Evolutionary conservation across 176 grass and related monocot species (phyloP), one percentile per base, ranked within the genome.

Genomic region (Eremochloa ophiuroides): DNA sequence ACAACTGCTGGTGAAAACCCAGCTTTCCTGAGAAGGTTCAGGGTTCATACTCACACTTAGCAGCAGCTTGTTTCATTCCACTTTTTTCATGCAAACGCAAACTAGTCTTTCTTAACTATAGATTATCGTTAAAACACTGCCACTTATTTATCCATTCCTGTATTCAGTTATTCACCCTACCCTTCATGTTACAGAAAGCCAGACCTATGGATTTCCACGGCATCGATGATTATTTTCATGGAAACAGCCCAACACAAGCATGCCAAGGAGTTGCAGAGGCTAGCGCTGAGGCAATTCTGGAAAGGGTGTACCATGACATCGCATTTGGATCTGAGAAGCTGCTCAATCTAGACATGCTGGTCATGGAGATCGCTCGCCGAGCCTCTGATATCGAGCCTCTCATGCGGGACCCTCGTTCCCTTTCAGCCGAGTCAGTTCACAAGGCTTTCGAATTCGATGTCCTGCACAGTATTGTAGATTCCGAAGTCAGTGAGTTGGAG

Each of bases 271-370:
- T 23, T 11, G 53, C 22, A 11, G 22, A 0, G 8, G 53, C 8
- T 56, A 11, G 22, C 3, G 9, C 55, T 12, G 55, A 58, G 55
- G 55, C n/a, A 25, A 58, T 58, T 58, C 42, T 12, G 46, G 10
- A 30, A 3, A 62, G 79, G 39, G 60, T 88, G 15, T 67, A 87
- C n/a, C 78, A 90, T 35, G 65, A 87, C 50, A 20, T 85, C 14
- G 37, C 65, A 0, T 94, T 88, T 53, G 74, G 73, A 59, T 80
- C 74, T 0, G 92, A 92, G 62, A 97, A 92, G 80, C 47, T 94
- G 10, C 34, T 94, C 15, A 97, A 97, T 68, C 55, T 97, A 38
- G 73, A 97, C 62, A 94, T 92, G 51, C 84, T 97, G 41, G 23
- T 81, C 78, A 88, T 97, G 94, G 78, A 94, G 76, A 34, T 97